These are phyloP conservation scores for Leishmania guyanensis DNA, from an alignment of 208 protist genomes.

Conservation along the genomic window DNA sequence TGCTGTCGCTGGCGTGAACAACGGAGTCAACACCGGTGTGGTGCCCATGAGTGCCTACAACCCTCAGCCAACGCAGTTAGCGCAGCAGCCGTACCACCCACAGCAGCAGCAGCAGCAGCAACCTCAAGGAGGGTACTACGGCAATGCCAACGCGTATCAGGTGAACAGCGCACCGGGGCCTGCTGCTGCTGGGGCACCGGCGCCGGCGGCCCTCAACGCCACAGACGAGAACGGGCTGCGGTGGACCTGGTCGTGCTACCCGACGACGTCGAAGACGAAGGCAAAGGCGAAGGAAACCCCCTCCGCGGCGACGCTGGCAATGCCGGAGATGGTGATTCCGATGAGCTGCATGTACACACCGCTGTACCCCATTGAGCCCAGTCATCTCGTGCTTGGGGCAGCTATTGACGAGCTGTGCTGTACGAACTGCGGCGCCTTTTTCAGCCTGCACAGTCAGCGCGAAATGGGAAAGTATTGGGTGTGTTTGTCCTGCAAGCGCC, in stretches of 20 bases:
- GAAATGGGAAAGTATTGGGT: slow-evolving; percentile 80
- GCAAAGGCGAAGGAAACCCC: slow-evolving; percentile 37
- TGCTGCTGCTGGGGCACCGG: not conserved
- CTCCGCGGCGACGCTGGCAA: slow-evolving; percentile 38
- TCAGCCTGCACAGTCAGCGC: slow-evolving; percentile 56
- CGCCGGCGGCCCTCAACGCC: slow-evolving; percentile 42
- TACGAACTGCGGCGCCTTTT: slow-evolving; percentile 73
- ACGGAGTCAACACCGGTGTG: slow-evolving; percentile 12
- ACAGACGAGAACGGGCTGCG: slow-evolving; percentile 77
- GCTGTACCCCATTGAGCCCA: slow-evolving; percentile 52
- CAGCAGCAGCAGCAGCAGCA: slow-evolving; percentile 35
- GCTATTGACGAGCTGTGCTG: slow-evolving; percentile 43
- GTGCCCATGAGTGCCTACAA: not conserved
- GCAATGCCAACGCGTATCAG: not conserved
- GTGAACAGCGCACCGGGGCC: not conserved
- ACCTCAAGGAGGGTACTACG: slow-evolving; percentile 20
- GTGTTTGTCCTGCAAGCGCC: slow-evolving; percentile 74
- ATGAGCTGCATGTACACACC: slow-evolving; percentile 92
- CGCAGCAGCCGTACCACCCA: slow-evolving; percentile 13
- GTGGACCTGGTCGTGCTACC: slow-evolving; percentile 90
- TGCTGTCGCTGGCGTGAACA: not conserved
- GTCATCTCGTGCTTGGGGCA: slow-evolving; percentile 51
- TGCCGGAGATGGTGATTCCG: slow-evolving; percentile 85
- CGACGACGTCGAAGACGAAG: slow-evolving; percentile 56
- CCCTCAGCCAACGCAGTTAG: not conserved